These are phyloP conservation scores for Ilyonectria sp. DNA, from an alignment of 2,329 filamentous ascomycete genomes.

Conservation along the genomic window DNA sequence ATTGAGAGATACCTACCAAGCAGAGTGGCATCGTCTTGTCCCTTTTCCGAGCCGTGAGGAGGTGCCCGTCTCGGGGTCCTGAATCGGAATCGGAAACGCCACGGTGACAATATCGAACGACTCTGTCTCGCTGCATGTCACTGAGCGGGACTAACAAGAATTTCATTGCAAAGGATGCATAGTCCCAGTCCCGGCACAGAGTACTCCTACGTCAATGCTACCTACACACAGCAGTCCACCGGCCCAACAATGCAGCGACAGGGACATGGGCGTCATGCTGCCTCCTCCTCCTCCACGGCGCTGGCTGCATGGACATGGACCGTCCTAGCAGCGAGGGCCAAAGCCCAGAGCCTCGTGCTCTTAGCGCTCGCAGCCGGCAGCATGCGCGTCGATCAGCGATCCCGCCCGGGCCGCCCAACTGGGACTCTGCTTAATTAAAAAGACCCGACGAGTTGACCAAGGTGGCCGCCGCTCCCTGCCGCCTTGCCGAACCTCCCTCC, in stretches of 20 bases:
- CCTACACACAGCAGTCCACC: neutral
- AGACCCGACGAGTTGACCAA: constrained; percentile 9
- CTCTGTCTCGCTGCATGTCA: neutral
- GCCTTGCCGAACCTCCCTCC: neutral
- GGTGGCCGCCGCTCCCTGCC: constrained; percentile 7
- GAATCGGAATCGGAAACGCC: neutral
- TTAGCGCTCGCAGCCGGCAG: constrained; percentile 40
- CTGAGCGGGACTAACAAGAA: neutral
- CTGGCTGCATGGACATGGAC: constrained; percentile 10
- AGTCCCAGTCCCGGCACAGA: neutral
- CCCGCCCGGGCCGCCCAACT: constrained; percentile 45
- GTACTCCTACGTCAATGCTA: neutral
- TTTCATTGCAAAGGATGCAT: neutral
- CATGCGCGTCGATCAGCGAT: constrained; percentile 45
- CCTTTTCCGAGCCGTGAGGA: neutral
- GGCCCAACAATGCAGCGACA: constrained; percentile 11
- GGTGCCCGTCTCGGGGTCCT: neutral
- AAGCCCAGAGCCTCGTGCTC: constrained; percentile 27
- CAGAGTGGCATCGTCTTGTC: neutral
- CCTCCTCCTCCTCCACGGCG: constrained; percentile 7
- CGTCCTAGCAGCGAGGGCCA: constrained; percentile 15
- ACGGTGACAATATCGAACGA: neutral
- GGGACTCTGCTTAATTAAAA: constrained; percentile 30
- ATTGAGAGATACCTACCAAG: neutral
- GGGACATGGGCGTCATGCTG: constrained; percentile 23